phyloP scores from a whole-genome alignment of 305 asterid species.

The Solanum hybrid region DNA sequence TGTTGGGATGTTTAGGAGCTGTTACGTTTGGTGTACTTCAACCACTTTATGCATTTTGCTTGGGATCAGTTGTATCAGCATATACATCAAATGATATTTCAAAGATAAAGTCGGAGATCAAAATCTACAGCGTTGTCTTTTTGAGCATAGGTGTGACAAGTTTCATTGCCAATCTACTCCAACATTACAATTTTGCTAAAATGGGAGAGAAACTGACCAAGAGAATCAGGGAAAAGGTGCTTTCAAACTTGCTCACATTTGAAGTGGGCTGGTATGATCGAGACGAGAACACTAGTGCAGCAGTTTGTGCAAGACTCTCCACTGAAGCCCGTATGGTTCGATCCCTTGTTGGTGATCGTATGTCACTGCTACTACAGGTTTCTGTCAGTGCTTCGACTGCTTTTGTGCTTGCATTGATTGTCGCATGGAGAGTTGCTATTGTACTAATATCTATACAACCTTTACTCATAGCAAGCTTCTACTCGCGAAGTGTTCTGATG shows the following conservation, averaged over 20 bases:
- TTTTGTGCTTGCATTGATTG: constrained; percentile 33
- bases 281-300: constrained; percentile 61
- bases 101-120: constrained; percentile 37
- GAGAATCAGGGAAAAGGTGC: constrained; percentile 46
- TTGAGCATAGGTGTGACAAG: constrained; percentile 26
- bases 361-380: constrained; percentile 53
- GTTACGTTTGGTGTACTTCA: constrained; percentile 37
- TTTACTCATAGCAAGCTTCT: constrained; percentile 46
- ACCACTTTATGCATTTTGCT: constrained; percentile 47
- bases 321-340: constrained; percentile 52
- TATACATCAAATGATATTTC: constrained; percentile 27
- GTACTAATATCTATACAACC: constrained; percentile 72
- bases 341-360: constrained; percentile 63
- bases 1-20: constrained; percentile 49
- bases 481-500: constrained; percentile 51
- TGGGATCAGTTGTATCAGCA: constrained; percentile 55
- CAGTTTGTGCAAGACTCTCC: constrained; percentile 47
- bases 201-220: constrained; percentile 64
- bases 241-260: constrained; percentile 41
- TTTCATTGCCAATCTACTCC: constrained; percentile 51
- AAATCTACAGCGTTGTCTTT: constrained; percentile 31
- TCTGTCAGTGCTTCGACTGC: constrained; percentile 43
- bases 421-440: constrained; percentile 59
- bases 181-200: constrained; percentile 57
- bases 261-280: constrained; percentile 71